A percentile compares a stretch with the other conserved stretches of the same genome.
Conservation (phyloP, 2,329 filamentous ascomycete genomes). For the Xylogone sp. region DNA sequence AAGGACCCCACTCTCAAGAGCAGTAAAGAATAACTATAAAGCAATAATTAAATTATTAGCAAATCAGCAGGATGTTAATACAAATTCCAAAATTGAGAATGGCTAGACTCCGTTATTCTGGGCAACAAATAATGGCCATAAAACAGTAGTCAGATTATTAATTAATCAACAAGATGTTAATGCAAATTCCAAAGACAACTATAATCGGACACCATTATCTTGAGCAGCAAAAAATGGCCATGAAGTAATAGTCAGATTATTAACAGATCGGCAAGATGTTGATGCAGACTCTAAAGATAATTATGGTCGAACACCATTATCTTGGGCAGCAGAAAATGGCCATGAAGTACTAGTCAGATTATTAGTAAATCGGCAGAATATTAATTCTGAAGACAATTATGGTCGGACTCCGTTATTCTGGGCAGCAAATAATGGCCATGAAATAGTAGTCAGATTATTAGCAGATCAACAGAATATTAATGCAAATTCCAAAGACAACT, state of each 20-base stretch:
- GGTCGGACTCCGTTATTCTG: too few species aligned
- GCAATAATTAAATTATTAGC: too few species aligned
- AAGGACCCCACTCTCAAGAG: too few species aligned
- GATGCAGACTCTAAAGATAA: constrained; percentile 3
- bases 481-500: too few species aligned
- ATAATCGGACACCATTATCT: constrained; percentile 2
- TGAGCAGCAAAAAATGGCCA: background rate
- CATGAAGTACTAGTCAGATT: constrained; percentile 5
- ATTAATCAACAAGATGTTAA: background rate
- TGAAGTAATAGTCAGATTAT: background rate
- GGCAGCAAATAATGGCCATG: background rate
- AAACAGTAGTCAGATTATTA: background rate
- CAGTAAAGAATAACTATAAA: background rate
- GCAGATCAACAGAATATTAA: too few species aligned
- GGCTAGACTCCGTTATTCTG: background rate
- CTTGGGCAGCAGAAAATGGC: background rate
- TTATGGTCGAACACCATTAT: constrained; percentile 4
- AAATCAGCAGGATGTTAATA: too few species aligned
- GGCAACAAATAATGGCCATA: background rate
- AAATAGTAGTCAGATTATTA: too few species aligned
- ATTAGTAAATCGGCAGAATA: too few species aligned
- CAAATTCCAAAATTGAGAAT: too few species aligned
- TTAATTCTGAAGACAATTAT: too few species aligned
- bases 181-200: constrained; percentile 1
- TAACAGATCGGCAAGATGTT: background rate